Evolutionary conservation across 2,329 filamentous ascomycete genomes (phyloP).

Genomic region (Chrysoporthe austroafricana): DNA sequence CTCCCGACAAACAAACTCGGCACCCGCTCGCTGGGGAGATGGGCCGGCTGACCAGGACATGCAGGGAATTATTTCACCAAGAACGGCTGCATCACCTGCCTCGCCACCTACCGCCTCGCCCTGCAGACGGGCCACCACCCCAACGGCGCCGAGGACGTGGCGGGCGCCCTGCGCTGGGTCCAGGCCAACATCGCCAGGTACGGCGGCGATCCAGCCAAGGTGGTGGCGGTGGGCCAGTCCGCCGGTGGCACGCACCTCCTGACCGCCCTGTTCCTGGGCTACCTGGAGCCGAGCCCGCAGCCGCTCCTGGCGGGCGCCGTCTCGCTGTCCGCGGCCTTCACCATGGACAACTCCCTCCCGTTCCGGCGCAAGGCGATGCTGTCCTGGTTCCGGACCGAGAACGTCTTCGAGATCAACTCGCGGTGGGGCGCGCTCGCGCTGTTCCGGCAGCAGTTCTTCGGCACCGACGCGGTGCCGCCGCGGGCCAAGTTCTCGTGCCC

Average conservation of each 20-base stretch:
- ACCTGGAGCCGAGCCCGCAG: conserved; percentile 22
- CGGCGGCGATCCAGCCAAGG: conserved; percentile 29
- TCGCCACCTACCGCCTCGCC: conserved; percentile 32
- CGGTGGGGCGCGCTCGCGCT: conserved; percentile 20
- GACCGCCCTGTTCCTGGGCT: conserved; percentile 26
- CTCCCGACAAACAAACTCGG: too few relatives aligned
- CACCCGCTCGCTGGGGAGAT: too few relatives aligned
- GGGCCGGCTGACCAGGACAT: too few relatives aligned
- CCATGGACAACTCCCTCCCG: conserved; percentile 1
- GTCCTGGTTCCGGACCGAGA: conserved; percentile 22
- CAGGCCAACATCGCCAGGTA: conserved; percentile 30
- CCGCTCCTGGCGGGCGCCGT: conserved; percentile 24
- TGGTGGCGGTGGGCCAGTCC: conserved; percentile 31
- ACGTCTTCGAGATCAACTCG: conserved; percentile 19
- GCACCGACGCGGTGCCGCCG: neutral
- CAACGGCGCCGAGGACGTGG: conserved; percentile 29
- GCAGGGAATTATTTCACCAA: conserved; percentile 31
- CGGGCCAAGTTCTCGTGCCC: conserved; percentile 16
- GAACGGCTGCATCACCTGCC: conserved; percentile 34
- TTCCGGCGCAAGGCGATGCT: neutral
- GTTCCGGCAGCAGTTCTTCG: conserved; percentile 22
- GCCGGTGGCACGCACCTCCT: conserved; percentile 30
- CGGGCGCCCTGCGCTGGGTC: conserved; percentile 29
- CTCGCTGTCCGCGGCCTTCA: conserved; percentile 28
- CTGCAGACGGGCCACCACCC: conserved; percentile 30